Base-by-base conservation (phyloP, 2,329 filamentous ascomycete species). In the Aspergillus ibericus region DNA sequence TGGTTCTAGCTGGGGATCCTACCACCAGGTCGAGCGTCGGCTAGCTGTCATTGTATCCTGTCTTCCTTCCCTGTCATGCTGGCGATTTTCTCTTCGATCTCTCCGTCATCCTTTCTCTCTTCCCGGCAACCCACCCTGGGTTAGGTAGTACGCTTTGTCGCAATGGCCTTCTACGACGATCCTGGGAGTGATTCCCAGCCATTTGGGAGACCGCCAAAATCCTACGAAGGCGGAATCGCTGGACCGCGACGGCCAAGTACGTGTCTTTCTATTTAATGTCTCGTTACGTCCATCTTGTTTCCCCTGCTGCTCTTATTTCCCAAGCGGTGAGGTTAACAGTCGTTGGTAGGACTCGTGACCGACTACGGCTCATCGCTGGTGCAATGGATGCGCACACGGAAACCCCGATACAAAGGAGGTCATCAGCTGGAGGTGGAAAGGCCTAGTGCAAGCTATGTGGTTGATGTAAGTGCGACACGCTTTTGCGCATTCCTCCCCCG, bases 331-430 rank as follows among this genome's bases (percentile, higher is more conserved):
- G 35, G 25, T 64, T 72, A 59, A 72, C 57, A 46, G 20, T 36
- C 50, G 35, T 55, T 44, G 32, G 22, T 62, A 96, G 92, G 92
- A 63, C 90, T 92, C 46, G 91, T 96, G 13, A 97, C 93, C 46
- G 93, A 97, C 76, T 96, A 96, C 83, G 90, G 92, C 69, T 89
- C 93, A 22, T 95, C 92, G 9, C 85, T 96, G 73, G 88, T 90
- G 53, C 91, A 96, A 76, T 99, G 92, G 91, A 91, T 96, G 84
- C 89, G 90, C 70, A 86, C 92, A 70, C 87, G 93, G 57, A 84
- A 87, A 68, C 88, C 90, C 27, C 87, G 87, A 66, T 93, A 91
- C 77, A 89, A 88, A 72, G 87, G 88, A 58, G 81, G 84, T 5
- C 88, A 87, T 67, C 81, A 82, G 60, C 86, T 92, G 67, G 92